Base-by-base conservation (phyloP, 73 alveolate genomes). In the Uronychia binucleata region DNA sequence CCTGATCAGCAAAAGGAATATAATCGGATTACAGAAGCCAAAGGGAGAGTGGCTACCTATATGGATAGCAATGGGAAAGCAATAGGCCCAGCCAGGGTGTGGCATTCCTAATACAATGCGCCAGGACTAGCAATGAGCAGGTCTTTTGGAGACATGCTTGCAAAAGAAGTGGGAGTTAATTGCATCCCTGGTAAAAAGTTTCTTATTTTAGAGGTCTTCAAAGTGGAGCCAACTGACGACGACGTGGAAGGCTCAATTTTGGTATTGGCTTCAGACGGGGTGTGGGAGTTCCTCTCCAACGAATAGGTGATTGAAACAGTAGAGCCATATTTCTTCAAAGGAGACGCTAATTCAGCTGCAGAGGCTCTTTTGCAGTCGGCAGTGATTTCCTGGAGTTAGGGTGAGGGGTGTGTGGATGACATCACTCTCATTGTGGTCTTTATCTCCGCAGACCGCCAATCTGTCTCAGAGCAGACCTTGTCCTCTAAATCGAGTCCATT, bases 111-210 rank as follows among this genome's bases (percentile, higher is more conserved):
- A 35, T 67, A 85, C 30, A 80, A 85, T 33, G 82, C 83, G 0
- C 95, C 95, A 11, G 95, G 95, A 31, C 86, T 90, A 1, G 95
- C 95, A 25, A 89, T 89, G 95, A 83, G 88, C 11, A 57, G 95
- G 27, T 89, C 95, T 26, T 11, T 89, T 25, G 95, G 95, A 13
- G 95, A 89, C 34, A n/a, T 78, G 59, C 85, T 89, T 28, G 95
- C 95, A 26, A 77, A 78, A 27, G 27, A 78, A 28, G 95, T 89
- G n/a, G 95, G 95, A 0, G 95, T 89, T 28, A 81, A 77, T 8
- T 29, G 75, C 58, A 90, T 77, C 32, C 95, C 95, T 26, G 78
- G 78, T 67, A 67, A 67, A 30, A 5, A 5, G 19, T 46, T 67
- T 67, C 14, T 25, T 13, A 13, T 67, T 26, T 13, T 1, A 67